Evolutionary conservation across 306 rosid species (phyloP).

Genomic region (Prunus fruticosa): DNA sequence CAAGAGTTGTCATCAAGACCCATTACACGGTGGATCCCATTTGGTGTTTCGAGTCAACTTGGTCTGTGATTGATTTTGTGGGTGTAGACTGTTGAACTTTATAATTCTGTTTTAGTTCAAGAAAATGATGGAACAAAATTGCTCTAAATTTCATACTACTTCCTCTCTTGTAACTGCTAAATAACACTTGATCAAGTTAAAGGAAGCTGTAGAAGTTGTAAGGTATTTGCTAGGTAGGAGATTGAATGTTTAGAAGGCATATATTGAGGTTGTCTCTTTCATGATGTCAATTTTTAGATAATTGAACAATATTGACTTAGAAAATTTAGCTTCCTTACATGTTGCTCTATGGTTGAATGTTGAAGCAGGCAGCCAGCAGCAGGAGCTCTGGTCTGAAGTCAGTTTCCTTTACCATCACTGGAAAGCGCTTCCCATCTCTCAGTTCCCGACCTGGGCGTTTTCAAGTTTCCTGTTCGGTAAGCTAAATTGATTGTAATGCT

Average conservation of each 20-base stretch:
- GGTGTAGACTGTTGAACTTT: not conserved
- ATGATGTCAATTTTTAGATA: not conserved
- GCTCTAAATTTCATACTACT: not conserved
- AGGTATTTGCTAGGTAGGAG: not conserved
- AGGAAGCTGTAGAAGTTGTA: not conserved
- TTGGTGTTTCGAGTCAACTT: not conserved
- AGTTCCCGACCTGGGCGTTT: conserved; percentile 41
- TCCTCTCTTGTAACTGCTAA: not conserved
- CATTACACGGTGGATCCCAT: not conserved
- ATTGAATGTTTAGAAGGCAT: not conserved
- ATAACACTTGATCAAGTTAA: too few relatives aligned
- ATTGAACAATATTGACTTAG: not conserved
- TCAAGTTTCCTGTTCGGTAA: conserved; percentile 63
- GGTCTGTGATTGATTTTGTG: not conserved
- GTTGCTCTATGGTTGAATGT: conserved; percentile 23
- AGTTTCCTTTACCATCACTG: conserved; percentile 55
- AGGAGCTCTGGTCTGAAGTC: conserved; percentile 48
- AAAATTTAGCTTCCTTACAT: not conserved
- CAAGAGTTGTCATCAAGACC: not conserved
- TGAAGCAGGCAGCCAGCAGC: conserved; percentile 43
- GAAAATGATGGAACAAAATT: not conserved
- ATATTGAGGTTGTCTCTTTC: not conserved
- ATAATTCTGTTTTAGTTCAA: not conserved
- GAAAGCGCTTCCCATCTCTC: conserved; percentile 50
- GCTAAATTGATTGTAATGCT: conserved; percentile 7